Evolutionary conservation across 441 rosid genomes (phyloP).

Genomic region (Metrosideros polymorpha): DNA sequence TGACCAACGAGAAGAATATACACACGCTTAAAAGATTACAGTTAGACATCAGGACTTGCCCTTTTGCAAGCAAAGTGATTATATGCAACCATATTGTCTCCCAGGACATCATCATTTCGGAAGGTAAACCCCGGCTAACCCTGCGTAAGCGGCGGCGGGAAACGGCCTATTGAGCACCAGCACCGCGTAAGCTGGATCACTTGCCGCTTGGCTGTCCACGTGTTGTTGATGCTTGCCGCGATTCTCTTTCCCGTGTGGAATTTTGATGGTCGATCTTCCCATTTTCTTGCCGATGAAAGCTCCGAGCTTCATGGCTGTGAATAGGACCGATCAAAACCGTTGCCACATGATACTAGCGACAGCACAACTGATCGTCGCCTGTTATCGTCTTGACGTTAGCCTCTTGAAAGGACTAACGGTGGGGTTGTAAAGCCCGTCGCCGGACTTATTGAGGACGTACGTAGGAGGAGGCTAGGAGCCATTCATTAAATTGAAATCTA

Average conservation of each 20-base stretch:
- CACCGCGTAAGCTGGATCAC: constrained; percentile 26
- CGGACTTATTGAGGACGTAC: background rate
- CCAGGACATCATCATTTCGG: background rate
- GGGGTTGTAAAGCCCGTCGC: background rate
- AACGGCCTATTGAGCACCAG: background rate
- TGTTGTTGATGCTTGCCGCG: constrained; percentile 19
- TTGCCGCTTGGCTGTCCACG: constrained; percentile 21
- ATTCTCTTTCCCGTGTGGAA: constrained; percentile 10
- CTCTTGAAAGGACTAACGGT: background rate
- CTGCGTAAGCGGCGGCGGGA: background rate
- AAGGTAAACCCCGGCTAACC: background rate
- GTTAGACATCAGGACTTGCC: background rate
- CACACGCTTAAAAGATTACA: background rate
- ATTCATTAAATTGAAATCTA: too few species aligned
- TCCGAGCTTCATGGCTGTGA: constrained; percentile 72
- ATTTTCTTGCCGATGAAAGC: constrained; percentile 36
- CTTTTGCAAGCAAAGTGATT: background rate
- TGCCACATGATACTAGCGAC: background rate
- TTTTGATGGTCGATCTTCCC: constrained; percentile 26
- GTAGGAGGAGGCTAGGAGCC: too few species aligned
- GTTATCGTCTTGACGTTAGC: background rate
- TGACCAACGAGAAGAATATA: accelerated
- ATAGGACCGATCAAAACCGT: constrained; percentile 54
- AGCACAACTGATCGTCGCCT: background rate
- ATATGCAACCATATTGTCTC: accelerated